Evolutionary conservation across 2,329 filamentous ascomycete genomes (phyloP).

Genomic region (Fusarium albosuccineum): DNA sequence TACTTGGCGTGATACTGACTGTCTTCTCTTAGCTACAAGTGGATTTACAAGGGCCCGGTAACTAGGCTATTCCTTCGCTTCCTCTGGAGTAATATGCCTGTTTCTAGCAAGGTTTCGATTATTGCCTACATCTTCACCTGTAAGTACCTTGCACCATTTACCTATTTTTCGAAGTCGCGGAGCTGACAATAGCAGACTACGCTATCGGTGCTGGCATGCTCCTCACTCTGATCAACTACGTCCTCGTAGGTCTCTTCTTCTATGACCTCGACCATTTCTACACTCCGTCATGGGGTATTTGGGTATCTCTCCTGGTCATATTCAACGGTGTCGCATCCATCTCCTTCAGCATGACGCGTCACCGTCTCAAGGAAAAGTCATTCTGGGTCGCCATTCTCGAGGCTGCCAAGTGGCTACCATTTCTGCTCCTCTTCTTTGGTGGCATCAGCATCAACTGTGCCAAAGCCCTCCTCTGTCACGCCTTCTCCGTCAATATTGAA

Average conservation of each 20-base stretch:
- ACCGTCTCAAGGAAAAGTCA: slow-evolving; percentile 45
- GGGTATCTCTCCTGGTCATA: slow-evolving; percentile 58
- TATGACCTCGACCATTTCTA: slow-evolving; percentile 76
- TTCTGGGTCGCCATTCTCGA: slow-evolving; percentile 46
- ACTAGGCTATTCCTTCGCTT: slow-evolving; percentile 63
- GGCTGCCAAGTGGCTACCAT: slow-evolving; percentile 44
- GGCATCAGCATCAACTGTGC: slow-evolving; percentile 48
- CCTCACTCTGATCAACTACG: slow-evolving; percentile 76
- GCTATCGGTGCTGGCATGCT: slow-evolving; percentile 76
- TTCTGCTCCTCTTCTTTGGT: slow-evolving; percentile 48
- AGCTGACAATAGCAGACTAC: slow-evolving; percentile 59
- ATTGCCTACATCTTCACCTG: slow-evolving; percentile 76
- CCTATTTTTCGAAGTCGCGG: accelerated
- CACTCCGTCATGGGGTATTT: slow-evolving; percentile 74
- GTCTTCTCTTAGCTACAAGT: slow-evolving; percentile 54
- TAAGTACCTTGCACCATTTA: too few species aligned
- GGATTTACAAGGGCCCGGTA: slow-evolving; percentile 73
- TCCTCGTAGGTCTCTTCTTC: slow-evolving; percentile 80
- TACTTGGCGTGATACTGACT: background rate
- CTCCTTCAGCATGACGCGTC: slow-evolving; percentile 43
- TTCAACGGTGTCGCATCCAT: slow-evolving; percentile 44
- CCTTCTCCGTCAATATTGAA: slow-evolving; percentile 47
- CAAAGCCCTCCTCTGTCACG: slow-evolving; percentile 46
- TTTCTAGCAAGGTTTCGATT: slow-evolving; percentile 77
- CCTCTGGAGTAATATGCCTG: slow-evolving; percentile 60